Base-by-base conservation (phyloP, 2,329 filamentous ascomycete species). In the Hymenoscyphus fructigenus region DNA sequence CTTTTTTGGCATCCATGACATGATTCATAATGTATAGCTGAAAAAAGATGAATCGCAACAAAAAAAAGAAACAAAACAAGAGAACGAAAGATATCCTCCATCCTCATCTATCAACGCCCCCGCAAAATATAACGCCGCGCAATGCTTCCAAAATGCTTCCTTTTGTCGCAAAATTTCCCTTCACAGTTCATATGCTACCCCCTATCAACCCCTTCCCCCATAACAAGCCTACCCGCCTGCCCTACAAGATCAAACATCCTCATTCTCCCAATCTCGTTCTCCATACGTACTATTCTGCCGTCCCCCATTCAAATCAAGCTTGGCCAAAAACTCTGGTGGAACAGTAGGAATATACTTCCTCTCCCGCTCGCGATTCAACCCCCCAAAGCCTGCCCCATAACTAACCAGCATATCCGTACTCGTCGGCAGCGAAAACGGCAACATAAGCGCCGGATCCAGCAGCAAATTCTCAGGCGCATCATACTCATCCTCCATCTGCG, bases 381-480 rank as follows among this genome's bases (percentile, higher is more conserved):
- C 95, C 5, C 95, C 95, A 74, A 98, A 95, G 0, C 95, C 95
- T 14, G 95, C 93, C 0, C 95, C 95, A 74, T 96, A 99, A 70
- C 89, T 94, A 58, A 99, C 87, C 58, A 98, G 84, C 95, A 99
- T 99, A 77, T 99, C 95, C 29, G 93, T 98, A 64, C 92, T 95
- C 1, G 94, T 97, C 1, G 95, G 95, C 32, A 99, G 82, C n/a
- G 91, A 90, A 76, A 99, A 99, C 0, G 95, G 95, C 29, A 99
- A 84, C 85, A 97, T 96, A 66, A 97, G 82, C 2, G 93, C 91
- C 2, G 94, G 92, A 74, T 98, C 93, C 61, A 98, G 79, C 55
- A 97, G 86, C 41, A 97, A 82, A 66, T 91, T 85, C 70, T 91
- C 87, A 0, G 90, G 90, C 15, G 88, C 82, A 66, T 91, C 88